Percentiles rank a stretch among this genome's conserved stretches.
phyloP scores from a whole-genome alignment of 1,284 basidiomycete species.

The Xerocomus alliaceus region DNA sequence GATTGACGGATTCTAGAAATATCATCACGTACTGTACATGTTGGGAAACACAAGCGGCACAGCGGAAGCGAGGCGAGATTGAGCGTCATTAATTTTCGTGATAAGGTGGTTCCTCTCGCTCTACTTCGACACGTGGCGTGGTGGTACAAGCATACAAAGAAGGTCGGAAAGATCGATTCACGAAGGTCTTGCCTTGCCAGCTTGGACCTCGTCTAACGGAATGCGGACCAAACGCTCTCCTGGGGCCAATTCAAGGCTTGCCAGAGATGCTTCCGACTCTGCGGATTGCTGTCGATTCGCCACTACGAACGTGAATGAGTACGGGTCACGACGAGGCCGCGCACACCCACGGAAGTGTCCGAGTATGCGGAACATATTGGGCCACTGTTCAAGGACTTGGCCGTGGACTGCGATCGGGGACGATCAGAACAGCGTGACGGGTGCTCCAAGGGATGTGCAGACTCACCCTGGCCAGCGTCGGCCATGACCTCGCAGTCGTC shows the following conservation, averaged over 20 bases:
- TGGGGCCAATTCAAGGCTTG: constrained; percentile 9
- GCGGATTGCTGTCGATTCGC: constrained; percentile 33
- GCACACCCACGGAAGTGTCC: constrained; percentile 63
- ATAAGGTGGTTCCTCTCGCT: too few relatives aligned
- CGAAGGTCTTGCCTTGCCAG: constrained; percentile 13
- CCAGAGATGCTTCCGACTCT: constrained; percentile 16
- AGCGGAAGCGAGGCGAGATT: too few relatives aligned
- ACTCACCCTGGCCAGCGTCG: constrained; percentile 69
- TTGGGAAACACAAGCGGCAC: too few relatives aligned
- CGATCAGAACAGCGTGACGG: background rate
- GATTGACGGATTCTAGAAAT: background rate
- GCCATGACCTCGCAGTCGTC: constrained; percentile 79
- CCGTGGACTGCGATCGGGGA: constrained; percentile 62
- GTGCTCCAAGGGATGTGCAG: background rate
- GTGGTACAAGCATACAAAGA: too few relatives aligned
- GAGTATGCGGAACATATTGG: constrained; percentile 79
- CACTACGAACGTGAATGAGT: constrained; percentile 22
- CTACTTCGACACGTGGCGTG: too few relatives aligned
- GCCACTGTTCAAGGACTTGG: constrained; percentile 79
- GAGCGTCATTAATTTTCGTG: too few relatives aligned
- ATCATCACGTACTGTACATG: constrained; percentile 3
- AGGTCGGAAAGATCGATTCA: constrained; percentile 18
- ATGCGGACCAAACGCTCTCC: constrained; percentile 43
- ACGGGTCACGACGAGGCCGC: background rate
- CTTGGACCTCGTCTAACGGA: constrained; percentile 41